A percentile compares a stretch with the other conserved stretches of the same genome.
These are phyloP conservation scores for Eleusine indica DNA, from an alignment of 176 grass and related monocot genomes.

Conservation along the genomic window DNA sequence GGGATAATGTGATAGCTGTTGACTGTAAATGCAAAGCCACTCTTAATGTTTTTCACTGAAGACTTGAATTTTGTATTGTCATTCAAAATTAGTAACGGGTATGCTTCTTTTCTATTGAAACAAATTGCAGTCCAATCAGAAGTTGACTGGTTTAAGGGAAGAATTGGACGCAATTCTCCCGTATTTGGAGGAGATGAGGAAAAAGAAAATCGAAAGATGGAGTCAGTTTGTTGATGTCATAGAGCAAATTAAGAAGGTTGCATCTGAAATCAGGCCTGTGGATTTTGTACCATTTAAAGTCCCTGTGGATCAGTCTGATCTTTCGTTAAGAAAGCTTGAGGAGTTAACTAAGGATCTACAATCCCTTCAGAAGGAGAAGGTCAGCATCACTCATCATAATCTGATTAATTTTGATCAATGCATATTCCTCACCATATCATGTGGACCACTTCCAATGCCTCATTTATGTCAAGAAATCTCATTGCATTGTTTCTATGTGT, in stretches of 20 bases:
- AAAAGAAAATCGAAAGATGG: constrained; percentile 77
- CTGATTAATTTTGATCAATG: constrained; percentile 17
- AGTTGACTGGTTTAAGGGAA: constrained; percentile 62
- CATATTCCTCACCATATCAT: background rate
- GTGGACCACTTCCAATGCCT: background rate
- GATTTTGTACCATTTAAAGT: constrained; percentile 58
- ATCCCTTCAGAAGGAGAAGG: constrained; percentile 92
- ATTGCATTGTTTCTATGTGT: constrained; percentile 28
- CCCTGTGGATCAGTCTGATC: constrained; percentile 73
- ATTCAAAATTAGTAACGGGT: constrained; percentile 20
- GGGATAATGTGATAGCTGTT: background rate
- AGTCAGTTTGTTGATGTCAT: constrained; percentile 78
- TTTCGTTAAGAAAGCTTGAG: constrained; percentile 83
- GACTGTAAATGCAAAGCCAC: background rate
- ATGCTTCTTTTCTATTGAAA: background rate
- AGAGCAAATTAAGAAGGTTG: constrained; percentile 77
- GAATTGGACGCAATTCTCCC: constrained; percentile 64
- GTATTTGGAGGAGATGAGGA: constrained; percentile 76
- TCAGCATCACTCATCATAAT: constrained; percentile 39
- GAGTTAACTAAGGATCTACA: constrained; percentile 71
- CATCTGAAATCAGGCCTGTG: constrained; percentile 61
- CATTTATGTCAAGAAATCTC: constrained; percentile 18
- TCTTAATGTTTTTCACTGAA: background rate
- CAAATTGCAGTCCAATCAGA: constrained; percentile 64
- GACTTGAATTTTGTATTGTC: background rate